A percentile compares a stretch with the other conserved stretches of the same genome.
phyloP scores from a whole-genome alignment of 306 rosid genomes.

The Corylus americana region DNA sequence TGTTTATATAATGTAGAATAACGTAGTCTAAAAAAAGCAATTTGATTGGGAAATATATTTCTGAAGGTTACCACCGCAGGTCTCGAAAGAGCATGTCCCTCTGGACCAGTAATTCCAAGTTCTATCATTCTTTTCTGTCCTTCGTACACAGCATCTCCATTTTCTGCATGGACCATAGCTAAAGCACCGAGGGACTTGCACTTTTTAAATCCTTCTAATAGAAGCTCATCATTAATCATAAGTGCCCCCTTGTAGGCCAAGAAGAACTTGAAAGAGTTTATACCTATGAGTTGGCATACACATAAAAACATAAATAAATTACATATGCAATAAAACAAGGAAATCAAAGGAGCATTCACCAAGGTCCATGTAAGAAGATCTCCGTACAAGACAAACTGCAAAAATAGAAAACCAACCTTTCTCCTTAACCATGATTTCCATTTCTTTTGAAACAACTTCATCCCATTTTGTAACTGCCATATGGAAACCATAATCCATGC shows the following conservation, averaged over 20 bases:
- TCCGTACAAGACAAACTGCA: slow-evolving; percentile 14
- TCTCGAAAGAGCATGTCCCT: slow-evolving; percentile 94
- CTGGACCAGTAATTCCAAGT: slow-evolving; percentile 96
- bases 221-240: slow-evolving; percentile 85
- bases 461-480: slow-evolving; percentile 97
- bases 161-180: slow-evolving; percentile 99
- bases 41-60: neutral
- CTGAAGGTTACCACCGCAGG: slow-evolving; percentile 70
- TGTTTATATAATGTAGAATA: neutral
- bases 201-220: slow-evolving; percentile 76
- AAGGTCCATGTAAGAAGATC: neutral
- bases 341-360: neutral
- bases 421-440: slow-evolving; percentile 85
- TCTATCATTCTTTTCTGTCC: slow-evolving; percentile 91
- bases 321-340: slow-evolving; percentile 1
- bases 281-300: slow-evolving; percentile 48
- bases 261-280: slow-evolving; percentile 95
- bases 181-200: slow-evolving; percentile 97
- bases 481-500: slow-evolving; percentile 98
- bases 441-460: slow-evolving; percentile 70
- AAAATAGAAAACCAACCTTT: slow-evolving; percentile 58
- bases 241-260: slow-evolving; percentile 88
- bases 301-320: neutral
- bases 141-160: slow-evolving; percentile 87
- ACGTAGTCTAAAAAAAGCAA: neutral